Conservation (phyloP, 1,139 yeast genomes). For the Hyphopichia wangnamkhiaoensis region DNA sequence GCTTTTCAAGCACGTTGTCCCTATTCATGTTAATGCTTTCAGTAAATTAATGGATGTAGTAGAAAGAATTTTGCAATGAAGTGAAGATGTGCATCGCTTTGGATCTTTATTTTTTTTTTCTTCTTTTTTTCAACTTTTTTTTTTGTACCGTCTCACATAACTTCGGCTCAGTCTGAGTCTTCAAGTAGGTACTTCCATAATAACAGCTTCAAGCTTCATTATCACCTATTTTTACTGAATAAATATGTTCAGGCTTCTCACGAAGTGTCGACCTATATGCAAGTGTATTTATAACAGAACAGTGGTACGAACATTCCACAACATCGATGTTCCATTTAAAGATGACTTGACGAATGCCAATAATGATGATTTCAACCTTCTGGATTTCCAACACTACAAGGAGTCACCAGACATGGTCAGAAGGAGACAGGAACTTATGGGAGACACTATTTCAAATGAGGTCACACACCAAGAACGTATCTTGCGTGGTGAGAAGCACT, state of each 20-base stretch:
- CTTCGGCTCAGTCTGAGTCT: too few relatives aligned
- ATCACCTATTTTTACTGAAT: too few relatives aligned
- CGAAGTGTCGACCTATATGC: too few relatives aligned
- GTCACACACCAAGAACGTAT: too few relatives aligned
- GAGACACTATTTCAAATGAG: too few relatives aligned
- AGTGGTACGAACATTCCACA: slow-evolving; percentile 10
- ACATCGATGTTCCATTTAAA: slow-evolving; percentile 35
- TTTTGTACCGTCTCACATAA: not conserved
- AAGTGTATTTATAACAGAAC: too few relatives aligned
- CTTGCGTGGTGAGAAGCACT: too few relatives aligned
- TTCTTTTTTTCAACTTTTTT: not conserved
- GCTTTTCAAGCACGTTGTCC: slow-evolving; percentile 49
- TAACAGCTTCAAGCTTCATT: too few relatives aligned
- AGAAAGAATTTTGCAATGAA: too few relatives aligned
- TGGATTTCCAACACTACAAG: slow-evolving; percentile 42
- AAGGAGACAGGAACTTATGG: not conserved
- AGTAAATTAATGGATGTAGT: too few relatives aligned
- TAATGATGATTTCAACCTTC: slow-evolving; percentile 38
- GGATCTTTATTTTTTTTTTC: slow-evolving; percentile 35
- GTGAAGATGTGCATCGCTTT: slow-evolving; percentile 39
- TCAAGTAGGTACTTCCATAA: too few relatives aligned
- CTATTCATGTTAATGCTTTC: slow-evolving; percentile 33
- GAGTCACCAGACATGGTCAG: slow-evolving; percentile 31
- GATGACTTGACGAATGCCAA: slow-evolving; percentile 39
- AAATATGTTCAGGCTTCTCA: too few relatives aligned